Conservation (phyloP, 495 filamentous ascomycete genomes). For the Penicillium malachiteum region DNA sequence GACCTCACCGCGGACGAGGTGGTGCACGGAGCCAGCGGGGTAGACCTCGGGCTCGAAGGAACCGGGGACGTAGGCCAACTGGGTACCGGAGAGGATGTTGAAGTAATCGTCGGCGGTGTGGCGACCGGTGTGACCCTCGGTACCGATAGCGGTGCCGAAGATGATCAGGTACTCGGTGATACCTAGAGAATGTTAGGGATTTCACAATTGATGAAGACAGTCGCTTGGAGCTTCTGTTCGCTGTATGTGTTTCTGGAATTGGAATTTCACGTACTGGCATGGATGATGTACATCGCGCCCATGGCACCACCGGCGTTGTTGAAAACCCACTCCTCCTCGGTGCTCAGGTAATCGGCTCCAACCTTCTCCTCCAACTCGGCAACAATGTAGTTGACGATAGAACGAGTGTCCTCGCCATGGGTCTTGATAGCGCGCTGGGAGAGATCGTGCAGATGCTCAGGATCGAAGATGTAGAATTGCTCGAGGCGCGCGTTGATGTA, state of each 20-base stretch:
- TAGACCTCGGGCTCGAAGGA: slow-evolving; percentile 71
- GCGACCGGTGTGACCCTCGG: slow-evolving; percentile 81
- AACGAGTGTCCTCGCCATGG: slow-evolving; percentile 69
- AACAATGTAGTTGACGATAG: slow-evolving; percentile 65
- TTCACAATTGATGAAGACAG: neutral
- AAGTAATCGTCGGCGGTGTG: slow-evolving; percentile 93
- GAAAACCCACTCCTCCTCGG: slow-evolving; percentile 50
- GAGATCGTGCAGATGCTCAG: slow-evolving; percentile 65
- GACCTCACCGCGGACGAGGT: slow-evolving; percentile 69
- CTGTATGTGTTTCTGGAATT: too few relatives aligned
- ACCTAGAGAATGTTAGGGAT: slow-evolving; percentile 25
- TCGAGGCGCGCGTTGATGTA: slow-evolving; percentile 67
- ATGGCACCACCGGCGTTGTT: slow-evolving; percentile 81
- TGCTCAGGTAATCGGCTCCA: slow-evolving; percentile 39
- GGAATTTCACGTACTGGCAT: slow-evolving; percentile 59
- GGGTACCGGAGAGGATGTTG: slow-evolving; percentile 76
- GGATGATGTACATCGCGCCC: slow-evolving; percentile 88
- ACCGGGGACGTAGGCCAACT: slow-evolving; percentile 70
- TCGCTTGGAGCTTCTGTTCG: neutral
- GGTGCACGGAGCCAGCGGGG: slow-evolving; percentile 72
- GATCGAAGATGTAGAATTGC: slow-evolving; percentile 74
- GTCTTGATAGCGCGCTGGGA: slow-evolving; percentile 61
- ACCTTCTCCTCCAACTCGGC: slow-evolving; percentile 40
- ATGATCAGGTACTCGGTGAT: slow-evolving; percentile 81
- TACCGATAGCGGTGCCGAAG: slow-evolving; percentile 81